A percentile compares a stretch with the other conserved stretches of the same genome.
Conservation (phyloP, 2,329 filamentous ascomycete species). For the Sporothrix phasma region DNA sequence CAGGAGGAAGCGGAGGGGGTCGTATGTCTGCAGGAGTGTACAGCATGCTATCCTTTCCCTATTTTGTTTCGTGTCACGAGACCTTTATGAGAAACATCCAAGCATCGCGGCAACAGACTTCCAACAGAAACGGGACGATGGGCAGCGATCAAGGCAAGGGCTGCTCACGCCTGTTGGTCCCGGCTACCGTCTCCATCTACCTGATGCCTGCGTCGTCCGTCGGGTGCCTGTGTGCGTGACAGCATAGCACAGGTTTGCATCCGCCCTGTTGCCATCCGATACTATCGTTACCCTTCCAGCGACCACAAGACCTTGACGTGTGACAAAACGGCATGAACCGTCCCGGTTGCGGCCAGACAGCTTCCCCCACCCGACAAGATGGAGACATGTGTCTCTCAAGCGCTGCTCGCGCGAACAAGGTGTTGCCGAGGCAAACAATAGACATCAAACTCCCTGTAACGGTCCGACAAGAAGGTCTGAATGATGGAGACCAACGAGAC, state of each 20-base stretch:
- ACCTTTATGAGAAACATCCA: no score
- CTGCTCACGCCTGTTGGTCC: background rate
- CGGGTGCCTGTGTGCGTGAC: background rate
- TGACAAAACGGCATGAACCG: background rate
- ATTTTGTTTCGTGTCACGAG: background rate
- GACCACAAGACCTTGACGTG: background rate
- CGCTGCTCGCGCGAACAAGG: background rate
- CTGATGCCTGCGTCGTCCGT: background rate
- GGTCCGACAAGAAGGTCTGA: background rate
- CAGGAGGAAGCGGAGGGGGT: background rate
- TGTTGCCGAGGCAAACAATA: background rate
- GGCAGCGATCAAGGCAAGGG: background rate
- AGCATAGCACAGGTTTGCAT: background rate
- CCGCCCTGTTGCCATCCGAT: background rate
- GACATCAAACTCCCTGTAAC: background rate
- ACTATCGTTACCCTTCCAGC: background rate
- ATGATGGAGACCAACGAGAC: background rate
- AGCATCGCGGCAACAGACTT: background rate
- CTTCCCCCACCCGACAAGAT: background rate
- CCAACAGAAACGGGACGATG: background rate
- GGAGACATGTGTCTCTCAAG: background rate
- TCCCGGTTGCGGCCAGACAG: background rate
- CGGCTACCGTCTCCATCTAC: background rate
- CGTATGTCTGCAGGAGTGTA: background rate
- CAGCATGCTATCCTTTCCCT: background rate